Base-by-base conservation (phyloP, 2,329 filamentous ascomycete genomes). In the Cladosporium sp. region DNA sequence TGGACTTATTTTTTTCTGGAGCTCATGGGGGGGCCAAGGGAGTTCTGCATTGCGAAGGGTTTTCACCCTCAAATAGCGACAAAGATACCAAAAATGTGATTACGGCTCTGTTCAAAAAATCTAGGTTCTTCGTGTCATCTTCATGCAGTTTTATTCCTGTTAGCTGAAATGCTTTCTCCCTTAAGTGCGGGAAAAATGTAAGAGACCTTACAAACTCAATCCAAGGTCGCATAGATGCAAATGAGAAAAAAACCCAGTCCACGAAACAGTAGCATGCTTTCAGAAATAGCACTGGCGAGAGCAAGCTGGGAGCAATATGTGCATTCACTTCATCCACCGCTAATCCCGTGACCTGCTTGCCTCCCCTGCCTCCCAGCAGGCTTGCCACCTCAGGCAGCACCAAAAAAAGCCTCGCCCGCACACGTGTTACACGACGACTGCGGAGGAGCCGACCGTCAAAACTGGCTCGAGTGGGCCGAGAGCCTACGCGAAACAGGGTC, bases 71-170 rank as follows among this genome's bases (percentile, higher is more conserved):
- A 50, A 63, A 28, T 56, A 63, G 61, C 61, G 61, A 63, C 50
- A 63, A 56, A 63, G 61, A 63, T 63, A 63, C 61, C 61, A 63
- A 63, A 63, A 63, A 63, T 63, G 50, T 29, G 23, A 63, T 63
- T 63, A 63, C 26, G 35, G 35, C 61, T 46, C 50, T 50, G 33
- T 46, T 56, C 50, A 53, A 35, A 35, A 11, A n/a, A 55, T 29
- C 12, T 55, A 6, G 16, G 21, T 29, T 31, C 18, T 5, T 4
- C 8, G 12, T 23, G 8, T 46, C 10, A 11, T 23, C n/a, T 46
- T 10, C n/a, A 11, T 5, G 3, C 12, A 37, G 8, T 37, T 2
- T 37, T 37, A 18, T 5, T 18, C 1, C 14, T 37, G 35, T 5
- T 37, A 18, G 23, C 23, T 26, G 23, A 1, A 26, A 26, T 26